Evolutionary conservation across 164 flowering plant genomes (phyloP), one percentile per base, ranked within the genome.

Genomic region (Tetrastigma voinierianum): DNA sequence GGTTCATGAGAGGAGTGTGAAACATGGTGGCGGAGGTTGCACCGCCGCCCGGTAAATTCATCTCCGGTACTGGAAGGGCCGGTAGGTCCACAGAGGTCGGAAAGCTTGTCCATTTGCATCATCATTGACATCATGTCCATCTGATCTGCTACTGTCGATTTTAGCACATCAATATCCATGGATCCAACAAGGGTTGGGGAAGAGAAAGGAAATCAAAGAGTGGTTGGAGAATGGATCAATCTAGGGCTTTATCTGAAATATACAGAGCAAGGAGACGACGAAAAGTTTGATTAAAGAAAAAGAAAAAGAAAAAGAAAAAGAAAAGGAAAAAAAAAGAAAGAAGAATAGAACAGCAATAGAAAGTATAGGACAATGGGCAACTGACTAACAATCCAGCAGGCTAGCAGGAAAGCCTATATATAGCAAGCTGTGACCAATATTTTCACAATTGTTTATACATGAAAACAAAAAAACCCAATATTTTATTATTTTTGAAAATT

Each of bases 91-190:
- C 52, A 67, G 72, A 81, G 68, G 32, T 84, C 86, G 12, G 84
- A 81, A 56, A 82, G 70, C 69, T 76, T 86, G 62, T 82, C 85
- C 80, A 79, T 82, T 49, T 87, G 86, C 85, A 80, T 77, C 80
- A 84, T 78, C 80, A 78, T 72, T 61, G 70, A 67, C 83, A 84
- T 71, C 82, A 83, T 65, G 64, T 83, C 91, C 83, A 81, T 80
- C 63, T 80, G 88, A 56, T 85, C 84, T 58, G 70, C 32, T 73
- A 83, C 58, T 49, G 81, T 72, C 23, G 76, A 51, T 43, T 65
- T 73, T 48, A 78, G 46, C 70, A 67, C 57, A 65, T 77, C 79
- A 58, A 67, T 66, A 60, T 78, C 77, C 77, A 76, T 73, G 51
- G 48, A 51, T 57, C 53, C 61, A 19, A n/a, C 21, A 51, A 57